Evolutionary conservation across 2,329 filamentous ascomycete genomes (phyloP), one percentile per base, ranked within the genome.

Genomic region (Chaetoscypha palmicola): DNA sequence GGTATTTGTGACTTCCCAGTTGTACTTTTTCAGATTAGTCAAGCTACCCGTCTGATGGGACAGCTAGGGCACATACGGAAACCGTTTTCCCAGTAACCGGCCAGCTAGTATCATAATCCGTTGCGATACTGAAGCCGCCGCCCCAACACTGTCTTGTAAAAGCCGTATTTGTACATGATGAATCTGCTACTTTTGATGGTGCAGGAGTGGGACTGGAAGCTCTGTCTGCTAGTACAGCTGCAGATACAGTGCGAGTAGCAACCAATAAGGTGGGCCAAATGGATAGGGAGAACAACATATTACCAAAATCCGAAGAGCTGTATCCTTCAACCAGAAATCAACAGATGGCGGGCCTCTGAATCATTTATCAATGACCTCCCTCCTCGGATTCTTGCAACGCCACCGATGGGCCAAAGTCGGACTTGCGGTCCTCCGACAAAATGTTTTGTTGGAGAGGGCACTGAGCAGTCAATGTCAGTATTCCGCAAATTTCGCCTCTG

Each of bases 91-190:
- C 43, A 14, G 43, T 49, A 12, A 32, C 30, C 4, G 43, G 47
- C 17, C 36, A 46, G 7, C 21, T 28, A 5, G 16, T 35, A 34
- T 44, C 40, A 43, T 47, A 46, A 24, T 49, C 43, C 14, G 47
- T 49, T 5, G 43, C 43, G 31, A 44, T 49, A 36, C 36, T 43
- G 22, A 36, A 49, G 32, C 33, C 38, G 34, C 34, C 34, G 2
- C 39, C 38, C 47, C 40, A 49, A 21, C 47, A 49, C 2, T 39
- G 36, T 21, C 47, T 45, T 7, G 47, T 46, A 24, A 42, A 35
- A 2, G 43, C 43, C 2, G 26, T 23, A 38, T 47, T 44, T 31
- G 26, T 36, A 35, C 47, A 50, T 33, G 30, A 2, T 24, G 21
- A 16, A 28, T 38, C 36, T 16, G 36, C 21, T 28, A 16, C 17